A percentile compares a stretch with the other conserved stretches of the same genome.
These are phyloP conservation scores for Colletotrichum ledebouriae DNA, from an alignment of 2,329 filamentous ascomycete genomes.

Conservation along the genomic window DNA sequence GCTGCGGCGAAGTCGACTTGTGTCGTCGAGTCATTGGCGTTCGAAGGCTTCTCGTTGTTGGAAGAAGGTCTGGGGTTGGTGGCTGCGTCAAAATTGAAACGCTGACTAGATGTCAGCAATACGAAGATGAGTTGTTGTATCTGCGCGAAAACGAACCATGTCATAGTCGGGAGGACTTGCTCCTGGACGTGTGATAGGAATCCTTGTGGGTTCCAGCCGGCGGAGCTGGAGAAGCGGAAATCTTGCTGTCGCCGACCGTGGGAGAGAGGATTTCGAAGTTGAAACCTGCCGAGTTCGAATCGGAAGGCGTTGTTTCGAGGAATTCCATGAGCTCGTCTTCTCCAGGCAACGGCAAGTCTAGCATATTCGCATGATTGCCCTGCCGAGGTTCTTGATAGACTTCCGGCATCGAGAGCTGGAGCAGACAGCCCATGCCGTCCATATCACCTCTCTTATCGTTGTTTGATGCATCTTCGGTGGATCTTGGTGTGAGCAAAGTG, in stretches of 20 bases:
- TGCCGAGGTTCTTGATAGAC: not conserved
- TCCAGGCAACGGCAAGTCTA: slow-evolving; percentile 28
- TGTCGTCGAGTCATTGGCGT: not conserved
- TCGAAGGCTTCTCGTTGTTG: not conserved
- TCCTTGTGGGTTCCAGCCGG: too few species aligned
- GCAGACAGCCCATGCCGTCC: slow-evolving; percentile 15
- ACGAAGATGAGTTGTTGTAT: too few species aligned
- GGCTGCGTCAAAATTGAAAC: slow-evolving; percentile 9
- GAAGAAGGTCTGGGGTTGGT: not conserved
- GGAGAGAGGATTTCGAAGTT: slow-evolving; percentile 27
- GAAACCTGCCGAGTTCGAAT: slow-evolving; percentile 24
- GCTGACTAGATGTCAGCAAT: not conserved
- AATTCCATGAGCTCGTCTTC: slow-evolving; percentile 35
- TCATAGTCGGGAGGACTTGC: slow-evolving; percentile 31
- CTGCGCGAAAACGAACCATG: slow-evolving; percentile 4
- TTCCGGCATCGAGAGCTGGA: slow-evolving; percentile 11
- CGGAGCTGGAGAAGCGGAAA: slow-evolving; percentile 8
- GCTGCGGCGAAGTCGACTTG: slow-evolving; percentile 31
- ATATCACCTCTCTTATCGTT: not conserved
- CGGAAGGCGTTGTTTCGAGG: slow-evolving; percentile 27
- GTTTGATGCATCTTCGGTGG: not conserved
- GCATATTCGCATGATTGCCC: not conserved
- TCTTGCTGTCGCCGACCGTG: not conserved
- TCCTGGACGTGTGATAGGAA: not conserved
- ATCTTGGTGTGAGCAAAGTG: slow-evolving; percentile 21